Conservation (phyloP, 1,284 basidiomycete genomes). For the Cryptococcus sp. region DNA sequence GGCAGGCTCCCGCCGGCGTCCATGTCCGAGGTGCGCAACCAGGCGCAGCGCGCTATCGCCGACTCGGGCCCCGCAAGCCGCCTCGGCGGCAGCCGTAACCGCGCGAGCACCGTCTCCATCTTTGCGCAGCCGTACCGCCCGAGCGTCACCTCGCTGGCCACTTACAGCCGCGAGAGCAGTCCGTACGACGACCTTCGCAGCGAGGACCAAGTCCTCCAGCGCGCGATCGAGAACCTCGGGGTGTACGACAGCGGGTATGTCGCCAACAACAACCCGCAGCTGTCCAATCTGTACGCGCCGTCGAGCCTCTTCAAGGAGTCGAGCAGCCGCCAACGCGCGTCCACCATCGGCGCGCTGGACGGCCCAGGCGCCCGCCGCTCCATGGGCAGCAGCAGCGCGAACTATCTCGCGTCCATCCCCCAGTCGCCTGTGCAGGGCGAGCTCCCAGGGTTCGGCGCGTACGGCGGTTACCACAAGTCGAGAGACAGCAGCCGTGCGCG, state of each 20-base stretch:
- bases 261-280: conserved; percentile 9
- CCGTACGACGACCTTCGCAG: conserved; percentile 61
- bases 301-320: conserved; percentile 8
- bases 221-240: conserved; percentile 36
- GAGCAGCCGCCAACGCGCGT: conserved; percentile 68
- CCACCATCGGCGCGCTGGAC: conserved; percentile 86
- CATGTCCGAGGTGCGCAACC: conserved; percentile 75
- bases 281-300: conserved; percentile 16
- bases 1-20: conserved; percentile 63
- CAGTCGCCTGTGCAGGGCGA: conserved; percentile 38
- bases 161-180: conserved; percentile 63
- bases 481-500: conserved; percentile 33
- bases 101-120: conserved; percentile 87
- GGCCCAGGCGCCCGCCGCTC: conserved; percentile 51
- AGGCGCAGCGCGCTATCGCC: conserved; percentile 80
- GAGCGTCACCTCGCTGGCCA: conserved; percentile 55
- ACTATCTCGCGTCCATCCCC: conserved; percentile 54
- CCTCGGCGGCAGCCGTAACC: conserved; percentile 72
- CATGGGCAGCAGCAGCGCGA: conserved; percentile 47
- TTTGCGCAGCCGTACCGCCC: conserved; percentile 59
- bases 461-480: conserved; percentile 35
- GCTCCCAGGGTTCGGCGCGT: conserved; percentile 13
- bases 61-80: conserved; percentile 63
- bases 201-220: conserved; percentile 51
- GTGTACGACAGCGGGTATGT: conserved; percentile 34